phyloP scores from a whole-genome alignment of 2,329 filamentous ascomycete genomes.

The Penicillium sp. region DNA sequence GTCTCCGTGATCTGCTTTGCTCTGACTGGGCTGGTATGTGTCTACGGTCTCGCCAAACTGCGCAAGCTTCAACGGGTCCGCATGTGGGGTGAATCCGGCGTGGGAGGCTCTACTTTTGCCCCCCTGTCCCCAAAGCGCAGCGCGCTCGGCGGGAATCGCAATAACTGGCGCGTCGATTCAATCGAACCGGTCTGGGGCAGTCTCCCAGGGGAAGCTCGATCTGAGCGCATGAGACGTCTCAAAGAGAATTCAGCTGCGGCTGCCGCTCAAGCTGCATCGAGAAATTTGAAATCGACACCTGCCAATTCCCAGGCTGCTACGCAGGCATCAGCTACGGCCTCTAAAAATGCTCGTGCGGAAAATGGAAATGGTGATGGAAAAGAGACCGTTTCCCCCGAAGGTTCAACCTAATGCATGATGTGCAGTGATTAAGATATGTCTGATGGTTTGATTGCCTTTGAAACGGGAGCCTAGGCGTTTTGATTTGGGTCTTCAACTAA shows the following conservation, averaged over 20 bases:
- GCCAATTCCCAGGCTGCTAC: conserved; percentile 8
- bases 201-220: conserved; percentile 39
- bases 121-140: conserved; percentile 28
- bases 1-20: conserved; percentile 69
- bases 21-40: conserved; percentile 74
- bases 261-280: conserved; percentile 21
- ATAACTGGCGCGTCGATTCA: conserved; percentile 46
- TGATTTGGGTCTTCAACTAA: conserved; percentile 3
- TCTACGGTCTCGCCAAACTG: conserved; percentile 79
- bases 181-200: conserved; percentile 43
- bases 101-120: conserved; percentile 31
- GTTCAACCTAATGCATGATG: background rate
- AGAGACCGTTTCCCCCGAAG: background rate
- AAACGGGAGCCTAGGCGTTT: conserved; percentile 2
- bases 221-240: conserved; percentile 38
- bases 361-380: conserved; percentile 3
- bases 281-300: conserved; percentile 5
- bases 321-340: conserved; percentile 6
- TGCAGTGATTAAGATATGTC: background rate
- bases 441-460: background rate
- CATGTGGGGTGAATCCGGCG: conserved; percentile 68
- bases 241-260: conserved; percentile 31
- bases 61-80: conserved; percentile 82
- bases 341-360: background rate
- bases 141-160: conserved; percentile 25